A percentile compares a stretch with the other conserved stretches of the same genome.
Evolutionary conservation across 306 rosid genomes (phyloP).

Genomic region (Hylodesmum podocarpum): DNA sequence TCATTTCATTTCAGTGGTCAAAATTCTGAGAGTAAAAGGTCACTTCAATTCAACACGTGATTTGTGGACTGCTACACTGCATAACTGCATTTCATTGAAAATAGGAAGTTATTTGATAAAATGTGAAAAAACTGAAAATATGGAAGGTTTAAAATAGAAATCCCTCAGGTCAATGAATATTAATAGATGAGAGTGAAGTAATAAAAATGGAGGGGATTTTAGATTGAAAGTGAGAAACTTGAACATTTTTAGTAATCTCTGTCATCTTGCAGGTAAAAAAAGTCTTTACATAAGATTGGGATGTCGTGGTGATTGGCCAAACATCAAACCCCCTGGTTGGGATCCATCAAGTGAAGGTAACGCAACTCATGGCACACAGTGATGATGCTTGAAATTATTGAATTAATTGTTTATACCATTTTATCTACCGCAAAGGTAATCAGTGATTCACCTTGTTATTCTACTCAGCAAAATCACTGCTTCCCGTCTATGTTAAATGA

Average conservation of each 20-base stretch:
- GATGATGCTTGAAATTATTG: constrained; percentile 6
- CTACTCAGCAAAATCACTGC: not conserved
- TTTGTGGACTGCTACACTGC: not conserved
- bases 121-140: not conserved
- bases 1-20: not conserved
- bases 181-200: not conserved
- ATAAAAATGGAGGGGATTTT: not conserved
- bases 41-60: not conserved
- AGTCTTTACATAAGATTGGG: constrained; percentile 87
- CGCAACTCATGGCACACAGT: constrained; percentile 7
- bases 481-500: too few relatives aligned
- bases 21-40: not conserved
- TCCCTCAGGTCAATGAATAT: not conserved
- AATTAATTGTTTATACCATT: not conserved
- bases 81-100: not conserved
- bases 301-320: constrained; percentile 98
- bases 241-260: not conserved
- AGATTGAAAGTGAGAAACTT: not conserved
- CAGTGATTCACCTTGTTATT: not conserved
- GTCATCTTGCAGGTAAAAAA: constrained; percentile 62
- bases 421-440: constrained; percentile 5
- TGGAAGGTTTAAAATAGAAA: not conserved
- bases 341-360: constrained; percentile 66
- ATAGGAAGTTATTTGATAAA: constrained; percentile 6
- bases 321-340: constrained; percentile 96